These are phyloP conservation scores for Kluyveromyces starmeri DNA, from an alignment of 805 yeast species.

Conservation along the genomic window DNA sequence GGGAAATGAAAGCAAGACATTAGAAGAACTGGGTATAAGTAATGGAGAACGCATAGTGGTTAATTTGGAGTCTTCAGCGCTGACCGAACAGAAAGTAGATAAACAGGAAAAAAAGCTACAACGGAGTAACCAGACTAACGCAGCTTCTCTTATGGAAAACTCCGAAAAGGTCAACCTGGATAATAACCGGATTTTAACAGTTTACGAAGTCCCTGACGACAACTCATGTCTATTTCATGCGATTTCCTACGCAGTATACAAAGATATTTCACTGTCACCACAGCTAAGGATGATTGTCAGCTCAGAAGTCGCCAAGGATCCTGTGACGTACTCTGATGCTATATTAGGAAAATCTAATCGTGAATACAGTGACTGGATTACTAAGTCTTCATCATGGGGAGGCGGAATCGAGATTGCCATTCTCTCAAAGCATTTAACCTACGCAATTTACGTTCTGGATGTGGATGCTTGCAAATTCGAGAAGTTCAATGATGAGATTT, in stretches of 20 bases:
- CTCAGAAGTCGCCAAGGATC: constrained; percentile 33
- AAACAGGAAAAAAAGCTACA: too few relatives aligned
- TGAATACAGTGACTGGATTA: constrained; percentile 56
- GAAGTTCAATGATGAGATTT: constrained; percentile 40
- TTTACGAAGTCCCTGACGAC: constrained; percentile 63
- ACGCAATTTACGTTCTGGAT: constrained; percentile 53
- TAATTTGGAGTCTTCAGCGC: constrained; percentile 16
- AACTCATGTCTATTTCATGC: constrained; percentile 72
- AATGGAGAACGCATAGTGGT: constrained; percentile 53
- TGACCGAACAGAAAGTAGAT: too few relatives aligned
- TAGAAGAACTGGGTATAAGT: constrained; percentile 39
- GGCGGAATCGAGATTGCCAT: constrained; percentile 74
- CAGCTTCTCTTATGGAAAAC: too few relatives aligned
- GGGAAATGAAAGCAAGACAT: constrained; percentile 11
- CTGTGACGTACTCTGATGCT: constrained; percentile 43
- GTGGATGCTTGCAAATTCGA: constrained; percentile 53
- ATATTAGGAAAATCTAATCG: constrained; percentile 43
- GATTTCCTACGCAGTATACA: constrained; percentile 42
- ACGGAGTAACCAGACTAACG: too few relatives aligned
- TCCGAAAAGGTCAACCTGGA: neutral
- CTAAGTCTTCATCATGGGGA: constrained; percentile 60
- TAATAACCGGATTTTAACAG: constrained; percentile 23
- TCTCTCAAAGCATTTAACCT: constrained; percentile 40
- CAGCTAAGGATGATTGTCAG: constrained; percentile 48
- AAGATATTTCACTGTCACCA: constrained; percentile 35